These are phyloP conservation scores for Davidsoniella virescens DNA, from an alignment of 2,329 filamentous ascomycete genomes.

Conservation along the genomic window DNA sequence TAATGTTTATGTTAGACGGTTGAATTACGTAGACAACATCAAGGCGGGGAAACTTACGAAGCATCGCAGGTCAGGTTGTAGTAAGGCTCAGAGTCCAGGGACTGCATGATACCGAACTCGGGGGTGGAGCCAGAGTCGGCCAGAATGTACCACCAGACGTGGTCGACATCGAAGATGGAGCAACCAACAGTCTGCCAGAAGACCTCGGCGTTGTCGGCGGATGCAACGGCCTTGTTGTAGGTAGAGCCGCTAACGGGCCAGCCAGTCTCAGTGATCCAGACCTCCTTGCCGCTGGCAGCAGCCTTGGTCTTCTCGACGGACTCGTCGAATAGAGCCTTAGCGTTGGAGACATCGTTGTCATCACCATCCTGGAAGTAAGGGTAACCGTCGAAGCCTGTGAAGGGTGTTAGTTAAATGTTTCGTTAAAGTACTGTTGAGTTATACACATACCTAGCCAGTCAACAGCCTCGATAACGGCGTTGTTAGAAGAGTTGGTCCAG, in stretches of 20 bases:
- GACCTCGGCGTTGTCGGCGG: conserved; percentile 50
- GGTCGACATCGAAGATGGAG: conserved; percentile 44
- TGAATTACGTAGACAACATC: conserved; percentile 13
- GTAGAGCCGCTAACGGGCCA: conserved; percentile 60
- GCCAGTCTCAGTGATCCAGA: conserved; percentile 83
- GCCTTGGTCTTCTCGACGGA: conserved; percentile 44
- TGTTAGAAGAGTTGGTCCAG: conserved; percentile 59
- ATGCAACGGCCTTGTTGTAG: conserved; percentile 46
- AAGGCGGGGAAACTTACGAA: conserved; percentile 13
- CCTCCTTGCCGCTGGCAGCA: conserved; percentile 47
- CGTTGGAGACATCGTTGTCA: conserved; percentile 48
- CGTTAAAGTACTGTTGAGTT: neutral
- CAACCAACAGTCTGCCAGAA: conserved; percentile 73
- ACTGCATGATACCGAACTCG: conserved; percentile 53
- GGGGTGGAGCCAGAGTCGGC: conserved; percentile 47
- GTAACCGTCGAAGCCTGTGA: conserved; percentile 56
- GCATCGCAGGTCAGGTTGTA: conserved; percentile 46
- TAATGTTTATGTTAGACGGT: conserved; percentile 5
- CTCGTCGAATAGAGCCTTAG: conserved; percentile 49
- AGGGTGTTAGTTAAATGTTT: neutral
- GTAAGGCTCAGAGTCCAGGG: conserved; percentile 36
- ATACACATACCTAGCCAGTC: conserved; percentile 50
- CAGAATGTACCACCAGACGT: conserved; percentile 65
- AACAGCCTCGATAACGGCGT: conserved; percentile 46
- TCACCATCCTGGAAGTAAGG: conserved; percentile 64